Base-by-base conservation (phyloP, 805 yeast genomes). In the Candida insectalens region DNA sequence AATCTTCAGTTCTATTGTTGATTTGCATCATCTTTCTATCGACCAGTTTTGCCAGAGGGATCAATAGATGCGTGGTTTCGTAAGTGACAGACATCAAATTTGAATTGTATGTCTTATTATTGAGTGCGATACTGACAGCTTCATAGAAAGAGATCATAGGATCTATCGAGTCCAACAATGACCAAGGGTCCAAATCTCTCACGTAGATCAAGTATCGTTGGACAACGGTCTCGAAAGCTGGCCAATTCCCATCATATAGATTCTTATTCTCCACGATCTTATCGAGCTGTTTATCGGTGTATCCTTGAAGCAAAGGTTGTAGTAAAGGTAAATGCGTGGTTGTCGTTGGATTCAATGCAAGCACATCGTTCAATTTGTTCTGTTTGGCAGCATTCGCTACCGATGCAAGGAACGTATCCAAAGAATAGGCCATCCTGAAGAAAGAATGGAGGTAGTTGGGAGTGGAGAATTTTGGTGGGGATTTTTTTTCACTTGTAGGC, bases 131-230 rank as follows among this genome's bases (percentile, higher is more conserved):
- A 2, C 76, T 57, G 21, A 73, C 43, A 38, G 67, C 67, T 34
- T 66, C 69, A 31, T 67, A 52, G 39, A 58, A 72, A 12, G 51
- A 49, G 6, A 74, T 60, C 40, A 70, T 60, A 29, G 74, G 51
- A 48, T 76, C 83, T 39, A 73, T 73, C 1, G 78, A 71, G 25
- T 64, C 65, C 4, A 73, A 45, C 2, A 61, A 36, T 1, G 81
- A 74, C 70, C 71, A 63, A 0, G 82, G 77, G 42, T 75, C 67
- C 30, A 76, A 41, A 44, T 72, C 74, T 35, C 70, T 56, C 18
- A 67, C 54, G 21, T 66, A 57, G 21, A 51, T 45, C 9, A 76
- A 45, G 43, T 69, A 76, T 14, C 64, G 55, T 1, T 50, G 45
- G 0, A 72, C 49, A 8, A 69, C 44, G 7, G 55, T 57, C 32